phyloP scores from a whole-genome alignment of 2,329 filamentous ascomycete genomes.

The Tolypocladium tropicale region DNA sequence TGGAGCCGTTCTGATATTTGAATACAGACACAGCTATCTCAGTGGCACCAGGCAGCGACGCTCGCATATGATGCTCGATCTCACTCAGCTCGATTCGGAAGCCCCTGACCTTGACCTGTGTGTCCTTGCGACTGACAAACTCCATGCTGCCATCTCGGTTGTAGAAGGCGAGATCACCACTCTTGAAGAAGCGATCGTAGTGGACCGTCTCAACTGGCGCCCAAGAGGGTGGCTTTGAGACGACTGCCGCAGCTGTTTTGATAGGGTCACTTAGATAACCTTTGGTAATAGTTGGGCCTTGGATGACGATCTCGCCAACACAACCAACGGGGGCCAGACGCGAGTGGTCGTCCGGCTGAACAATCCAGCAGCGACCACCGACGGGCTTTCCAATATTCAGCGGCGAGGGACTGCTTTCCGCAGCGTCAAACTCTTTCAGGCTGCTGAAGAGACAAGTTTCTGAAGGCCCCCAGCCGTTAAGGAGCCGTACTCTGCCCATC shows the following conservation, averaged over 20 bases:
- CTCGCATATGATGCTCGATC: slow-evolving; percentile 5
- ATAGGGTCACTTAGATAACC: slow-evolving; percentile 3
- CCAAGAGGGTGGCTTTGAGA: background rate
- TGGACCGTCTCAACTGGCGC: background rate
- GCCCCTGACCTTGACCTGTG: slow-evolving; percentile 10
- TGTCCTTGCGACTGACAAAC: slow-evolving; percentile 4
- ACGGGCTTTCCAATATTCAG: slow-evolving; percentile 3
- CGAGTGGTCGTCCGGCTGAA: background rate
- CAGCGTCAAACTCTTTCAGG: background rate
- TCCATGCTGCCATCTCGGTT: slow-evolving; percentile 8
- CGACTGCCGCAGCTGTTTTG: background rate
- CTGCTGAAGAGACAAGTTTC: slow-evolving; percentile 1
- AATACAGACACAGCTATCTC: background rate
- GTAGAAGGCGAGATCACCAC: background rate
- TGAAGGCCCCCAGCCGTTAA: slow-evolving; percentile 7
- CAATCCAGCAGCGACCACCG: slow-evolving; percentile 3
- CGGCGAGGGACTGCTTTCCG: background rate
- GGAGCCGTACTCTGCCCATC: slow-evolving; percentile 1
- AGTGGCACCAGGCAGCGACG: background rate
- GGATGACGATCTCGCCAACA: slow-evolving; percentile 6
- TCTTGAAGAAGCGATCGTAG: slow-evolving; percentile 6
- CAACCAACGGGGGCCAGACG: slow-evolving; percentile 2
- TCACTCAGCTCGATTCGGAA: slow-evolving; percentile 10
- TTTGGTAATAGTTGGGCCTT: slow-evolving; percentile 5
- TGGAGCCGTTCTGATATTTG: background rate